Evolutionary conservation across 257 asterid genomes (phyloP), one percentile per base, ranked within the genome.

Genomic region (Schizonepeta tenuifolia): DNA sequence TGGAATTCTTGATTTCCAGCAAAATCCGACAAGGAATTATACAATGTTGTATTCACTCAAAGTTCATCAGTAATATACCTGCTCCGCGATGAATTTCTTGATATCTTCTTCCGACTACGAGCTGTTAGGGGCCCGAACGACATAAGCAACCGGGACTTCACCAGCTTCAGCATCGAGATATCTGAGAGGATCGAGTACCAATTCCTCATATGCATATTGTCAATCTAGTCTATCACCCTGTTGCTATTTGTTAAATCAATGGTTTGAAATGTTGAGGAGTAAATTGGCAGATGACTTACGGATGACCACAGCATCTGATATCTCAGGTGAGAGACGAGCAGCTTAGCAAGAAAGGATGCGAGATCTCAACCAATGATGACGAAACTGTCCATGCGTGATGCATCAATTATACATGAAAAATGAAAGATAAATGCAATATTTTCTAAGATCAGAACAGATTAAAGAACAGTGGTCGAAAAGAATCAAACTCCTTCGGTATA

Each of bases 81-180:
- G 98, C 8, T 87, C 93, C 2, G 98, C 98, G 0, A 95, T 76
- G 71, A 86, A 95, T 79, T 86, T 90, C 86, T 88, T 82, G 73
- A 90, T 71, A 71, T 90, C 87, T 80, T 87, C 98, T 80, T 95
- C 98, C 10, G 96, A 84, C 51, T 92, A 86, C 35, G 96, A 90
- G 87, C 98, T 95, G 65, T 76, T 85, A 1, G 95, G 89, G 26
- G 92, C 84, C 14, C 96, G 96, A 28, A 95, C 99, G 62, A 95
- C 97, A 72, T 79, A 95, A 7, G 95, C 96, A 56, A 79, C 41
- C 0, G 98, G 98, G 73, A 95, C 97, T 83, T 95, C 98, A 73
- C 99, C 99, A 76, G 99, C 99, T 85, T 90, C 98, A n/a, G 87
- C 92, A 67, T 95, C 96, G 6, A 98, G 98, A 70, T 83, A 92